phyloP scores from a whole-genome alignment of 164 flowering plant genomes.

The Sextonia rubra region DNA sequence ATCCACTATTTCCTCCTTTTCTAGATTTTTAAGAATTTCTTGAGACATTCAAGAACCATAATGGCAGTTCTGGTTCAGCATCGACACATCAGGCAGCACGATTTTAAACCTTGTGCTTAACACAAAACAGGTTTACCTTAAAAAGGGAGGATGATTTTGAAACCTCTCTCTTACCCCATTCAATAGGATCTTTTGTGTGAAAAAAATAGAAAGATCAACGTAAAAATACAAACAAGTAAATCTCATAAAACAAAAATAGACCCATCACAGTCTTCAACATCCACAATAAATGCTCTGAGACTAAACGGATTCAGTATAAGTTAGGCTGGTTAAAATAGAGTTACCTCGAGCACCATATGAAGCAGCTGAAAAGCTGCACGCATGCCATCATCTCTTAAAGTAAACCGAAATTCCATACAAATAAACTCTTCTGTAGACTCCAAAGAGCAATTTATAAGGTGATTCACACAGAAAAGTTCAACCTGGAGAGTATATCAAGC shows the following conservation, averaged over 20 bases:
- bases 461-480: slow-evolving; percentile 97
- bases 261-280: background rate
- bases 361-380: slow-evolving; percentile 97
- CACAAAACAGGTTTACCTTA: no score
- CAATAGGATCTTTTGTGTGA: background rate
- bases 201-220: background rate
- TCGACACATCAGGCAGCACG: no score
- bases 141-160: no score
- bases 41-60: no score
- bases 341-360: slow-evolving; percentile 99
- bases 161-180: background rate
- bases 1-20: no score
- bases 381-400: slow-evolving; percentile 94
- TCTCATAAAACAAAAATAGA: background rate
- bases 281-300: background rate
- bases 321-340: background rate
- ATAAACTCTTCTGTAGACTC: slow-evolving; percentile 97
- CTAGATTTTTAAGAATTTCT: no score
- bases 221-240: background rate
- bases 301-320: background rate
- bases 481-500: slow-evolving; percentile 48
- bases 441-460: slow-evolving; percentile 92
- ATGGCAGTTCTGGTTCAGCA: no score
- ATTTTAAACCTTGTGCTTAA: no score
- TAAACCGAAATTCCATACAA: slow-evolving; percentile 94